phyloP scores from a whole-genome alignment of 106 monocot genomes.

The Acorus gramineus region DNA sequence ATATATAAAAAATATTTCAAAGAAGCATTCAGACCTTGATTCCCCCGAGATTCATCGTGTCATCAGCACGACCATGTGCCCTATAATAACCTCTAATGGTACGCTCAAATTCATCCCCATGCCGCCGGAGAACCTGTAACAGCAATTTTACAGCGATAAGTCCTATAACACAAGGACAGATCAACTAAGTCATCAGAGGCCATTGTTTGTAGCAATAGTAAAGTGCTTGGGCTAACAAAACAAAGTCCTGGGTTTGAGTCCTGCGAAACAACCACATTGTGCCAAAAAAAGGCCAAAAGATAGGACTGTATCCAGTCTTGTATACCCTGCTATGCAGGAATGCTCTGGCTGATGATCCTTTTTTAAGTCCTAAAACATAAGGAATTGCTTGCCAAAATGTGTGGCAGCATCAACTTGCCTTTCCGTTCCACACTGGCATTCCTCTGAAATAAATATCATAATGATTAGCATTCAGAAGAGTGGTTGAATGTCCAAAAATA shows the following conservation, averaged over 20 bases:
- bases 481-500: conserved; percentile 74
- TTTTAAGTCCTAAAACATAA: too few species aligned
- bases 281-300: too few species aligned
- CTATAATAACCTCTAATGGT: conserved; percentile 62
- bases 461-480: conserved; percentile 78
- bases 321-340: too few species aligned
- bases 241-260: too few species aligned
- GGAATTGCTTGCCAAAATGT: not conserved
- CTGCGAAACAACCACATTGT: too few species aligned
- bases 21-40: conserved; percentile 50
- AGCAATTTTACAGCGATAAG: not conserved
- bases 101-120: conserved; percentile 91
- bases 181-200: not conserved
- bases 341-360: too few species aligned
- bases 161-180: not conserved
- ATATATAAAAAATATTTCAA: not conserved
- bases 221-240: too few species aligned
- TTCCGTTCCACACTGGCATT: conserved; percentile 79
- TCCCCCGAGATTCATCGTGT: conserved; percentile 99
- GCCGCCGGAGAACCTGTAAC: conserved; percentile 70
- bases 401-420: conserved; percentile 22
- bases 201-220: too few species aligned
- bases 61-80: conserved; percentile 96
- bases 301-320: too few species aligned
- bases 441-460: conserved; percentile 73